phyloP scores from a whole-genome alignment of 495 filamentous ascomycete species.

The Talaromyces trachyspermus region DNA sequence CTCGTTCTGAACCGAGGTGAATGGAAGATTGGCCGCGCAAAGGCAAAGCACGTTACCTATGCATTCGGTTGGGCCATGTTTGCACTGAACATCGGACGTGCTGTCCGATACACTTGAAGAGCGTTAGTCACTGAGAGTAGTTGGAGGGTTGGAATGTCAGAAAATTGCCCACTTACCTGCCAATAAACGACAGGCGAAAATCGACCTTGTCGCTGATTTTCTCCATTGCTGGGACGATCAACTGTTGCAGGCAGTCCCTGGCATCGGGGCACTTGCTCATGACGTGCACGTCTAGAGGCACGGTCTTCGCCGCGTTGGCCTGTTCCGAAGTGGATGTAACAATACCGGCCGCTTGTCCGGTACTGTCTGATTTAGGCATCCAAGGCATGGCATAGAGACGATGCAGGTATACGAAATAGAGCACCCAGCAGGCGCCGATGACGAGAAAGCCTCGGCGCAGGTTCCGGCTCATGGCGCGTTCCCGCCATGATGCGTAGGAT shows the following conservation, averaged over 20 bases:
- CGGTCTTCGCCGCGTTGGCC: slow-evolving; percentile 24
- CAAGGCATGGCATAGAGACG: slow-evolving; percentile 4
- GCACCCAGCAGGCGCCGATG: slow-evolving; percentile 4
- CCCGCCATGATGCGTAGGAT: slow-evolving; percentile 6
- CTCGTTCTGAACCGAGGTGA: slow-evolving; percentile 42
- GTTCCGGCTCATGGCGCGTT: slow-evolving; percentile 3
- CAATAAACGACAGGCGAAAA: slow-evolving; percentile 87
- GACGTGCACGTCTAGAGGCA: slow-evolving; percentile 83
- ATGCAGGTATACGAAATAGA: slow-evolving; percentile 7
- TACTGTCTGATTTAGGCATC: neutral
- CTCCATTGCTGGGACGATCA: slow-evolving; percentile 84
- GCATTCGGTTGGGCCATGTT: slow-evolving; percentile 83
- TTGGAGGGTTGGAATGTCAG: neutral
- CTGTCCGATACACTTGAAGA: slow-evolving; percentile 26
- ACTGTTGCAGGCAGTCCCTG: slow-evolving; percentile 65
- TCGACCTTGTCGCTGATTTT: slow-evolving; percentile 74
- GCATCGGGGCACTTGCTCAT: slow-evolving; percentile 96
- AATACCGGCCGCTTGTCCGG: no score
- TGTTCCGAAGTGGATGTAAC: neutral
- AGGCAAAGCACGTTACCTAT: slow-evolving; percentile 91
- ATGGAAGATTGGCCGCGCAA: slow-evolving; percentile 67
- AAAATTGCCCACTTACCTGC: slow-evolving; percentile 45
- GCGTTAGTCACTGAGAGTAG: neutral
- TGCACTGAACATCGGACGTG: slow-evolving; percentile 52
- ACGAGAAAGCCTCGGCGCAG: slow-evolving; percentile 1